A percentile compares a stretch with the other conserved stretches of the same genome.
Evolutionary conservation across 2,329 filamentous ascomycete genomes (phyloP).

Genomic region (Arthroderma sp.): DNA sequence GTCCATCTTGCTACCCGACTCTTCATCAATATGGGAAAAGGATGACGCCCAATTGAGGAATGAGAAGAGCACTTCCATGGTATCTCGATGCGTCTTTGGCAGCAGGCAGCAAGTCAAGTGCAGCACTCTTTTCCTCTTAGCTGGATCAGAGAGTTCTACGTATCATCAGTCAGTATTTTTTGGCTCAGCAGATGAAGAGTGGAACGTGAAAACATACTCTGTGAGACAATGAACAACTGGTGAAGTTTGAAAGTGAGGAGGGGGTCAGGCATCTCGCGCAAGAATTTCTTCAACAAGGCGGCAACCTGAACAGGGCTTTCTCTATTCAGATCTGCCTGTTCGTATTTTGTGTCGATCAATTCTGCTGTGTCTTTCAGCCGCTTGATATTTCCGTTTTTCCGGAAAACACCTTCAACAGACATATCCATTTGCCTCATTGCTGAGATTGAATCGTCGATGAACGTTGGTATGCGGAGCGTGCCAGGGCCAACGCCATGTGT

Average conservation of each 20-base stretch:
- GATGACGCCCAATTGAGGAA: constrained; percentile 97
- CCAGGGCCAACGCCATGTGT: constrained; percentile 92
- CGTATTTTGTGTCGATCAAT: constrained; percentile 72
- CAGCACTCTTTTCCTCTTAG: constrained; percentile 69
- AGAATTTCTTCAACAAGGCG: constrained; percentile 85
- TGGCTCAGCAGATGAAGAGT: not conserved
- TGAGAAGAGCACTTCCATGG: constrained; percentile 84
- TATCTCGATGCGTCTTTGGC: constrained; percentile 84
- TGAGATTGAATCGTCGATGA: constrained; percentile 86
- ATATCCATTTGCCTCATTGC: constrained; percentile 99
- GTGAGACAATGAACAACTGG: constrained; percentile 74
- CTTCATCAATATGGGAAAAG: constrained; percentile 94
- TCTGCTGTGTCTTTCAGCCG: constrained; percentile 77
- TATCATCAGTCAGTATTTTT: not conserved
- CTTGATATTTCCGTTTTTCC: constrained; percentile 98
- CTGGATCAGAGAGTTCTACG: constrained; percentile 61
- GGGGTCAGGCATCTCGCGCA: constrained; percentile 87
- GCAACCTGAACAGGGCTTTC: constrained; percentile 90
- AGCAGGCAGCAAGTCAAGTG: constrained; percentile 86
- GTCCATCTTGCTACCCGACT: constrained; percentile 97
- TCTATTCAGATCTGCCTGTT: constrained; percentile 70
- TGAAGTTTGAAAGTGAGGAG: constrained; percentile 92
- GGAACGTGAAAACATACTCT: constrained; percentile 41
- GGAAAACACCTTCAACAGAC: constrained; percentile 95
- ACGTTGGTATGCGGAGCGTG: constrained; percentile 75